Evolutionary conservation across 179 eudicot species (phyloP).

Genomic region (Pouteria campechiana): DNA sequence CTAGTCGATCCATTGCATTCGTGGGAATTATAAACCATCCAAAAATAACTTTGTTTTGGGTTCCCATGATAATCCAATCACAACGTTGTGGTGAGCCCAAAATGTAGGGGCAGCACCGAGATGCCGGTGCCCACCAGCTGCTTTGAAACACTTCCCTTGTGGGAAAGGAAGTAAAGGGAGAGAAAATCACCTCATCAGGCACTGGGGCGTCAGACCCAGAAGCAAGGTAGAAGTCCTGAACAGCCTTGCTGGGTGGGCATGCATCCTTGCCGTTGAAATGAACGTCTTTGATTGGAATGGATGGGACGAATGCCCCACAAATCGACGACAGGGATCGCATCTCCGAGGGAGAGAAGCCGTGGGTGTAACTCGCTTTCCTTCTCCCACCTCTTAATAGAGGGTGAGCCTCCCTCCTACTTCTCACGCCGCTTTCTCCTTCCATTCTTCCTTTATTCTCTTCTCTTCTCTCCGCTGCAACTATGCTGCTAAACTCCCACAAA

Average conservation of each 20-base stretch:
- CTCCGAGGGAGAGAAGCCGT: constrained; percentile 53
- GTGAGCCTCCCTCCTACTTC: constrained; percentile 17
- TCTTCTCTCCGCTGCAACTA: too few species aligned
- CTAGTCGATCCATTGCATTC: too few species aligned
- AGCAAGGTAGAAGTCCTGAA: constrained; percentile 22
- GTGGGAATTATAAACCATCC: too few species aligned
- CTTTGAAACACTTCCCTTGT: neutral
- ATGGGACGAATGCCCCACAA: constrained; percentile 50
- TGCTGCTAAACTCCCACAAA: too few species aligned
- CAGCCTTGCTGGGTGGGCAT: constrained; percentile 5
- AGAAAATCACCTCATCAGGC: constrained; percentile 34
- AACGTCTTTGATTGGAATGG: constrained; percentile 8
- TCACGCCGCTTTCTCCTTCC: neutral
- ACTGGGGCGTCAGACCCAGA: constrained; percentile 37
- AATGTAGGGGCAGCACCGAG: neutral
- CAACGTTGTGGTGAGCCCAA: too few species aligned
- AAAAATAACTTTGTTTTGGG: too few species aligned
- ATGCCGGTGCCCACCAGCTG: constrained; percentile 4
- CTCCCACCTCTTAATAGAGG: constrained; percentile 35
- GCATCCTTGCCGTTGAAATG: neutral
- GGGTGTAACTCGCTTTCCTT: constrained; percentile 12
- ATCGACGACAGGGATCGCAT: constrained; percentile 40
- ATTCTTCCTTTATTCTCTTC: neutral
- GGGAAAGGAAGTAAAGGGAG: neutral
- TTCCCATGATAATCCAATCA: too few species aligned